Evolutionary conservation across 2,329 filamentous ascomycete species (phyloP), one percentile per base, ranked within the genome.

Genomic region (Pleomassaria siparia): DNA sequence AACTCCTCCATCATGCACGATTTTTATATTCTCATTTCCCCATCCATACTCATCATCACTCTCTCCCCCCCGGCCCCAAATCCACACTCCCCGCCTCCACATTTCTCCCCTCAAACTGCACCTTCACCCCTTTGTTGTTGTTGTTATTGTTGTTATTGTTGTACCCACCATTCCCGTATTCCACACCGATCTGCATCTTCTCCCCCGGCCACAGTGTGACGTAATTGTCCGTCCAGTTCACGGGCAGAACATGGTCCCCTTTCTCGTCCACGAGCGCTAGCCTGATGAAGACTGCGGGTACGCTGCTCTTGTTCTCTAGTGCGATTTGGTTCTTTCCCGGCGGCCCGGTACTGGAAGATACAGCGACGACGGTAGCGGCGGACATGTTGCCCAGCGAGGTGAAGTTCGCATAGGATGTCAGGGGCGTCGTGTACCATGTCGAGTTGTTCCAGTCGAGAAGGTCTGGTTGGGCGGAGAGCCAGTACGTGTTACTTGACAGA

Each of bases 171-270:
- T n/a, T n/a, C n/a, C n/a, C 35, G 36, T 46, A 55, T 13, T 43
- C n/a, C 1, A 61, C 40, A 8, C 40, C 46, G 13, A 63, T 15
- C 9, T 61, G 66, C 5, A 82, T 36, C 43, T 67, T 76, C 69
- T 86, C 83, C 1, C 69, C 64, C 0, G 82, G 81, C 74, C 78
- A 84, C 9, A 86, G 63, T 1, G 82, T 84, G 11, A 86, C 69
- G 50, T 85, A 86, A 50, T 86, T 86, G 51, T 85, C 82, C 1
- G 76, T 78, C 82, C 83, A 86, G 16, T 71, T 69, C 1, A 82
- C 74, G 0, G 81, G 80, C 4, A 75, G 53, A 0, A 83, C 70
- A 42, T 82, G 79, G 0, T 67, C 54, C 0, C 74, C 74, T 0
- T 62, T 49, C 2, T 44, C 51, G 50, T 81, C 73, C 0, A 82